A percentile compares a stretch with the other conserved stretches of the same genome.
These are phyloP conservation scores for Domatiomyces catenatus DNA, from an alignment of 2,329 filamentous ascomycete genomes.

Conservation along the genomic window DNA sequence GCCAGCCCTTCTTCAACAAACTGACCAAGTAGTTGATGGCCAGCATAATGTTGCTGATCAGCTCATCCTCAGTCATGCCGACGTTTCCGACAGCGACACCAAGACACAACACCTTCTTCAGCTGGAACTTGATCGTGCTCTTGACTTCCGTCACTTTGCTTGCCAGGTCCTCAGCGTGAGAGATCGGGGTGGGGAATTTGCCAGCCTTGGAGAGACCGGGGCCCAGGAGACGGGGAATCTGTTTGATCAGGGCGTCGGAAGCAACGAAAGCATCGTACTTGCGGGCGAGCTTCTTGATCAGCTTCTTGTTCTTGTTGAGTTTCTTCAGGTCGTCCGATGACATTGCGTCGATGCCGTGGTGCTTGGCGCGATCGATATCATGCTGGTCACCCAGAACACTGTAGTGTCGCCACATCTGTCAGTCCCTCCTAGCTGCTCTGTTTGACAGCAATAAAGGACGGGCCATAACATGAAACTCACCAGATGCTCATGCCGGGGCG, in stretches of 20 bases:
- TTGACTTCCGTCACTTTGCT: slow-evolving; percentile 98
- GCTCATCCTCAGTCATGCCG: slow-evolving; percentile 88
- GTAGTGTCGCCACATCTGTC: slow-evolving; percentile 6
- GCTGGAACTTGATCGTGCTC: slow-evolving; percentile 99
- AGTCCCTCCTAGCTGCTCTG: slow-evolving; percentile 1
- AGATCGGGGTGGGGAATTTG: slow-evolving; percentile 99
- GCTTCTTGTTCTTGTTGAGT: slow-evolving; percentile 99
- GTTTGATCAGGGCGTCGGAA: slow-evolving; percentile 96
- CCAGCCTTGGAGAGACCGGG: slow-evolving; percentile 79
- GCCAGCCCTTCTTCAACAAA: slow-evolving; percentile 99
- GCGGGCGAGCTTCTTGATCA: slow-evolving; percentile 99
- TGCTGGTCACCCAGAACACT: slow-evolving; percentile 84
- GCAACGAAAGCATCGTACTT: slow-evolving; percentile 99
- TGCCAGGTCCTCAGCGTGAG: slow-evolving; percentile 83
- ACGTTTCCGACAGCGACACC: slow-evolving; percentile 99
- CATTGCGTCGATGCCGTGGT: slow-evolving; percentile 97
- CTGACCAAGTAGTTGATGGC: slow-evolving; percentile 99
- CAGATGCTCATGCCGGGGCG: slow-evolving; percentile 84
- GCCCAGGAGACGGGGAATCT: slow-evolving; percentile 98
- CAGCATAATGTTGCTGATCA: slow-evolving; percentile 98
- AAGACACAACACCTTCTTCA: slow-evolving; percentile 99
- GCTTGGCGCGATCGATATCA: slow-evolving; percentile 99
- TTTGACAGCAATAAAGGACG: slow-evolving; percentile 1
- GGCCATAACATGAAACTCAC: slow-evolving; percentile 23
- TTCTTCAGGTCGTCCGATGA: slow-evolving; percentile 98